Evolutionary conservation across 75 land plant genomes (phyloP), one percentile per base, ranked within the genome.

Genomic region (Adiantum capillusveneris): DNA sequence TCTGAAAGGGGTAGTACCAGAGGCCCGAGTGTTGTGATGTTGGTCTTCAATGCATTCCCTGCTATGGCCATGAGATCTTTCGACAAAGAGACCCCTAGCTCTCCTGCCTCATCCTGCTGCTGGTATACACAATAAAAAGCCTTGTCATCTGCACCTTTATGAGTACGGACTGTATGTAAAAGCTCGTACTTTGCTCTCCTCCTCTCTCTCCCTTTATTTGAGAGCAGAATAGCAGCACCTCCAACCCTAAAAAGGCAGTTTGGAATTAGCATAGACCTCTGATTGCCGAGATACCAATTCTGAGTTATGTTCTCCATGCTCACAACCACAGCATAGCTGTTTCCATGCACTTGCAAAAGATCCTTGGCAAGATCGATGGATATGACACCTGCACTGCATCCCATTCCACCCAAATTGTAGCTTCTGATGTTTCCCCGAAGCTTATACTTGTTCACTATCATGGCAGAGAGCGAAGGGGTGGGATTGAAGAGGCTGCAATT

Each of bases 401-500:
- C 96, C 96, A 90, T 90, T 0, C 96, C 96, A 0, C 85, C 91
- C 3, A 90, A 56, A 66, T 86, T 90, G 79, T 69, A 84, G 71
- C 83, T 83, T 57, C 77, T 55, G 9, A 90, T 70, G 62, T 84
- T 87, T 2, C 91, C 92, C 14, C 96, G 57, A 91, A 90, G 86
- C 66, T 86, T 83, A 64, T 90, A 90, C 65, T 81, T 79, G 63
- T 90, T 90, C 26, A 90, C 66, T 61, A 90, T 78, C 96, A 90
- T 86, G 28, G 91, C 87, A 0, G 91, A 79, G 44, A 90, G 87
- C 5, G n/a, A n/a, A n/a, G n/a, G n/a, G n/a, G n/a, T n/a, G n/a
- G n/a, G n/a, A n/a, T n/a, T n/a, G n/a, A n/a, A 92, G 87, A 11
- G 91, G 96, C 81, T 75, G 84, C 93, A 90, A 73, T 90, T 90